phyloP scores from a whole-genome alignment of 2,329 filamentous ascomycete genomes.

The Fusarium transvaalense region DNA sequence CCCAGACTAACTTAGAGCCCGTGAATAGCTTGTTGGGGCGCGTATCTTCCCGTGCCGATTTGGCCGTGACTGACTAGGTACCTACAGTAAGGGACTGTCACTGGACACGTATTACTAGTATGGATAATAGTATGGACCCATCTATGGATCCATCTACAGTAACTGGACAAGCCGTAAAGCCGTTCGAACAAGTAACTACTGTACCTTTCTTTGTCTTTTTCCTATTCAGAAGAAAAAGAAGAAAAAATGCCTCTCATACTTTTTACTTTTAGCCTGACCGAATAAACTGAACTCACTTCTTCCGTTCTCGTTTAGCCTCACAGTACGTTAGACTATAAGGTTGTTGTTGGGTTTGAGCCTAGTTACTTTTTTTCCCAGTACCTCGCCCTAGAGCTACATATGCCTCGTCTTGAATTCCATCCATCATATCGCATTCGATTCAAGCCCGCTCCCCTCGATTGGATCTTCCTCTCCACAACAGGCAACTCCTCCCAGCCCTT shows the following conservation, averaged over 20 bases:
- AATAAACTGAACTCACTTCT: not conserved
- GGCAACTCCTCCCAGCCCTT: slow-evolving; percentile 26
- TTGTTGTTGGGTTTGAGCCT: not conserved
- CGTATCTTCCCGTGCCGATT: slow-evolving; percentile 36
- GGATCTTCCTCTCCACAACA: slow-evolving; percentile 20
- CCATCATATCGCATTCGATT: slow-evolving; percentile 11
- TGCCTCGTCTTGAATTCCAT: slow-evolving; percentile 24
- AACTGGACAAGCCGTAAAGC: not conserved
- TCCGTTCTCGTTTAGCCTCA: slow-evolving; percentile 31
- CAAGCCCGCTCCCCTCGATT: slow-evolving; percentile 14
- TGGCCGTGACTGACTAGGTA: slow-evolving; percentile 28
- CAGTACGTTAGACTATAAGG: slow-evolving; percentile 1
- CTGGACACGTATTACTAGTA: slow-evolving; percentile 33
- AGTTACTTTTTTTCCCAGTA: not conserved
- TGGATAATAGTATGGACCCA: too few species aligned
- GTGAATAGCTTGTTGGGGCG: slow-evolving; percentile 32
- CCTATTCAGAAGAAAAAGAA: not conserved
- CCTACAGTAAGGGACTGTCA: not conserved
- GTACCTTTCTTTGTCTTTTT: not conserved
- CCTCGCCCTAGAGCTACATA: slow-evolving; percentile 25
- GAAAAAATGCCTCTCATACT: slow-evolving; percentile 10
- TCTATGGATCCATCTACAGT: not conserved
- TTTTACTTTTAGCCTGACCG: slow-evolving; percentile 19
- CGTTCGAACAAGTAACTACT: too few species aligned
- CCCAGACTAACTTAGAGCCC: slow-evolving; percentile 17